Percentiles rank a stretch among this genome's conserved stretches.
Conservation (phyloP, 352 stramenopile species). For the Pythium vanterpoolii region DNA sequence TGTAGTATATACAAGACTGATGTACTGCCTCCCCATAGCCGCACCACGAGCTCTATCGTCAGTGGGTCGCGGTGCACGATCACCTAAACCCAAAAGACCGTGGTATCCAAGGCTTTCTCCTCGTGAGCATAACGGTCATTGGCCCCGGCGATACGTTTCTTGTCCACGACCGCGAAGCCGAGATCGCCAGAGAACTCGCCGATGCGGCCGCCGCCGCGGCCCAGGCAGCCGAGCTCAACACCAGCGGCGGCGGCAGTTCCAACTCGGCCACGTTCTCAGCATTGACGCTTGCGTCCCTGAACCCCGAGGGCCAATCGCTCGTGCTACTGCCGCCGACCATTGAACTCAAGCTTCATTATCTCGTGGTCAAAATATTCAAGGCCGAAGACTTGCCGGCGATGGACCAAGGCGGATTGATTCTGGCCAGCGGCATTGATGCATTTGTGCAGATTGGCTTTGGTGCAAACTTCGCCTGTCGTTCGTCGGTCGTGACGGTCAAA, state of each 20-base stretch:
- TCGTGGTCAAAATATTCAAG: slow-evolving; percentile 74
- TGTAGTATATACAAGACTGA: too few species aligned
- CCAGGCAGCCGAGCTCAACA: background rate
- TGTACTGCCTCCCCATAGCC: too few species aligned
- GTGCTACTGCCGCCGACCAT: slow-evolving; percentile 74
- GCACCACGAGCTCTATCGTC: slow-evolving; percentile 84
- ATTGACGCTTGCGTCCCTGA: background rate
- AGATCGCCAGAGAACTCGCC: slow-evolving; percentile 54
- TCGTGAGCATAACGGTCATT: slow-evolving; percentile 66
- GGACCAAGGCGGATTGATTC: slow-evolving; percentile 47
- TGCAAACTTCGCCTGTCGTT: slow-evolving; percentile 39
- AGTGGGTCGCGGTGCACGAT: slow-evolving; percentile 91
- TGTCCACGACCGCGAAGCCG: slow-evolving; percentile 67
- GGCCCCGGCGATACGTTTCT: slow-evolving; percentile 62
- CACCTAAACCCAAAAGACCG: slow-evolving; percentile 78
- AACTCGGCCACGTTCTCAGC: background rate
- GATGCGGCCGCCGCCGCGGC: slow-evolving; percentile 6
- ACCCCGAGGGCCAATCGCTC: slow-evolving; percentile 33
- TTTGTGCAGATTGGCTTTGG: slow-evolving; percentile 77
- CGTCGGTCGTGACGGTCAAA: slow-evolving; percentile 61
- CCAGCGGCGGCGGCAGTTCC: background rate
- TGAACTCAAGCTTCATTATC: slow-evolving; percentile 72
- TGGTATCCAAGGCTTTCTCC: slow-evolving; percentile 81
- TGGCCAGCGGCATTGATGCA: slow-evolving; percentile 75
- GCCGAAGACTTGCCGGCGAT: slow-evolving; percentile 83